Conservation (phyloP, 2,329 filamentous ascomycete species). For the Chaetomium sp. region DNA sequence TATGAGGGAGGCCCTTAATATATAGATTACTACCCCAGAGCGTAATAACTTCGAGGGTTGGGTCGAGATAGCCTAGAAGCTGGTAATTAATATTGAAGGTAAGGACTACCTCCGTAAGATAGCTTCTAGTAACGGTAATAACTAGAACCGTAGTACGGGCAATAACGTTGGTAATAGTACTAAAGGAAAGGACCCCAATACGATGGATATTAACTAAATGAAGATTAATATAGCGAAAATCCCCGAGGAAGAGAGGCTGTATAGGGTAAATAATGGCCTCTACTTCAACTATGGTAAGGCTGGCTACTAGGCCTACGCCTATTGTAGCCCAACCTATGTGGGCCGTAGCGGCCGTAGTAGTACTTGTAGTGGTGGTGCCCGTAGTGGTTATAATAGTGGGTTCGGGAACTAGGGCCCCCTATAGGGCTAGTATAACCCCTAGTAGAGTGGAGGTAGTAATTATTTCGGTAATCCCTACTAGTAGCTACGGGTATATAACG, state of each 20-base stretch:
- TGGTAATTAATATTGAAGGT: neutral
- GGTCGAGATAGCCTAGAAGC: no score
- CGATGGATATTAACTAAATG: neutral
- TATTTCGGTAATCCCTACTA: neutral
- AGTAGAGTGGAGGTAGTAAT: neutral
- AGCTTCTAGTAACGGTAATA: neutral
- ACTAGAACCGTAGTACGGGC: neutral
- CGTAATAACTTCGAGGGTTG: no score
- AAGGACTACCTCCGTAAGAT: neutral
- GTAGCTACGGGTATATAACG: neutral
- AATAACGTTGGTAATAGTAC: neutral
- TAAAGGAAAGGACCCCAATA: neutral
- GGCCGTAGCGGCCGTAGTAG: neutral
- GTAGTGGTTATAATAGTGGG: neutral
- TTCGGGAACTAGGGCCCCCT: neutral
- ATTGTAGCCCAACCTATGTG: neutral
- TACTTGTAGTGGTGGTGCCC: neutral
- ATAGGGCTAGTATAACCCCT: neutral
- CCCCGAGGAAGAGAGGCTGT: neutral
- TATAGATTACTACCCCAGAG: no score
- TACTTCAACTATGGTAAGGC: neutral
- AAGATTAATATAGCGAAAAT: neutral
- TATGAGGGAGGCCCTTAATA: no score
- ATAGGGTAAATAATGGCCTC: neutral
- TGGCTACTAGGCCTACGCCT: neutral